Evolutionary conservation across 2,329 filamentous ascomycete genomes (phyloP).

Genomic region (Apiospora malaysiana): DNA sequence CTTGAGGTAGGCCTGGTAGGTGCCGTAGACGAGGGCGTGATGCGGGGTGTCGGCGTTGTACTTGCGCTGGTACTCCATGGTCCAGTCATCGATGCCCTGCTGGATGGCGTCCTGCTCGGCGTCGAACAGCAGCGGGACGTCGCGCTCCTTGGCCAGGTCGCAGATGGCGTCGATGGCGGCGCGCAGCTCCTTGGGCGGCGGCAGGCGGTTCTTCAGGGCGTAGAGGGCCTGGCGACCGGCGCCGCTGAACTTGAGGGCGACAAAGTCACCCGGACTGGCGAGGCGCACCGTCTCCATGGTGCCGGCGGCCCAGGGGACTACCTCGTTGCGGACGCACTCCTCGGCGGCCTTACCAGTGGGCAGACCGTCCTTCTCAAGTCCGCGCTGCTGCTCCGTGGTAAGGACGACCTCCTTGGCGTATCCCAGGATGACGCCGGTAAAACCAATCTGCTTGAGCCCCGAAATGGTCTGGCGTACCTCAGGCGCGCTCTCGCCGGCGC

Average conservation of each 20-base stretch:
- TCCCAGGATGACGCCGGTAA: slow-evolving; percentile 81
- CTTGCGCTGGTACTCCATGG: slow-evolving; percentile 74
- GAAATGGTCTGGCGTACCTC: slow-evolving; percentile 73
- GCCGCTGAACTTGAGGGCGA: slow-evolving; percentile 80
- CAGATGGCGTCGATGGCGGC: slow-evolving; percentile 78
- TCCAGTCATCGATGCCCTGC: slow-evolving; percentile 81
- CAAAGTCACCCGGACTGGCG: slow-evolving; percentile 72
- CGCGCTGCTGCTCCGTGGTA: slow-evolving; percentile 56
- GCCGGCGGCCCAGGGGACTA: slow-evolving; percentile 74
- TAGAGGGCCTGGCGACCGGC: slow-evolving; percentile 76
- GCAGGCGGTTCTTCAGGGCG: slow-evolving; percentile 65
- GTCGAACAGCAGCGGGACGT: slow-evolving; percentile 80
- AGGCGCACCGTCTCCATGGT: slow-evolving; percentile 77
- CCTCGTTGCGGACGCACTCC: slow-evolving; percentile 61
- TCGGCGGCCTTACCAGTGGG: slow-evolving; percentile 52
- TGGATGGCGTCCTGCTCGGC: slow-evolving; percentile 85
- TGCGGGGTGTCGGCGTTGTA: slow-evolving; percentile 68
- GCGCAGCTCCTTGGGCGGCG: slow-evolving; percentile 68
- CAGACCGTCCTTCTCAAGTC: slow-evolving; percentile 48
- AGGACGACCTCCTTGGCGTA: slow-evolving; percentile 85
- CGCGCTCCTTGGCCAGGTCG: slow-evolving; percentile 69
- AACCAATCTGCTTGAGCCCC: slow-evolving; percentile 75
- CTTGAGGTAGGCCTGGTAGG: slow-evolving; percentile 81
- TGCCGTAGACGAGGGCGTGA: slow-evolving; percentile 77
- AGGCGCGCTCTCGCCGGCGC: slow-evolving; percentile 74